Base-by-base conservation (phyloP, 2,329 filamentous ascomycete species). In the Lachnellula hyalina region DNA sequence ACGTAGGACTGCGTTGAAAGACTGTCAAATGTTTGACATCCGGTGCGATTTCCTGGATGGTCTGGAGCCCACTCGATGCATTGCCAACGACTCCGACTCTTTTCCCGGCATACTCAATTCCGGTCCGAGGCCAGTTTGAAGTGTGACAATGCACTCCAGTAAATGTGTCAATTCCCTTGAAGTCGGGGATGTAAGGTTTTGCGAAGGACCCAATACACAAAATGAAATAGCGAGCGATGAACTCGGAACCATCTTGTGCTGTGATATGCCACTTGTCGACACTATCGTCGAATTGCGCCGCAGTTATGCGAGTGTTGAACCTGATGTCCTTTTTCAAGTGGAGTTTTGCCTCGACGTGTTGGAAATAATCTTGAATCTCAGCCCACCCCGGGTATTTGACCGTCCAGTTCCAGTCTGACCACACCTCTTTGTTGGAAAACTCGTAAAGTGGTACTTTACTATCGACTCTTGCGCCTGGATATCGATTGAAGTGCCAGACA, bases 1-100 rank as follows among this genome's bases (percentile, higher is more conserved):
- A 74, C 53, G 82, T 84, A 0, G 82, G 80, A 2, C 79, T 84
- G n/a, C 83, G 73, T 56, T 84, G 76, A 62, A 83, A 82, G 2
- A 84, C 76, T 2, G 68, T 70, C 36, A 73, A 53, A 17, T 69
- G 17, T 66, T 64, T 52, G 72, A 75, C 4, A 71, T 73, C 9
- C 11, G 41, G 21, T 25, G 69, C 44, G 67, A 64, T 46, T 42
- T 65, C 63, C 45, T 66, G 64, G 9, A 62, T 61, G 6, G 48
- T 55, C 55, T 66, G 63, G 3, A 67, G 57, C 17, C 65, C 66
- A 21, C 61, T 61, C 3, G 65, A 59, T 5, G 65, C 65, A 5
- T 62, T 82, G 8, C 80, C 80, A 50, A 84, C 80, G 15, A 84
- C 71, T 2, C 75, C 78, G 7, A 83, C 74, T 0, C 70, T 73